Evolutionary conservation across 805 yeast genomes (phyloP).

Genomic region (Pichia thaimueangensis): DNA sequence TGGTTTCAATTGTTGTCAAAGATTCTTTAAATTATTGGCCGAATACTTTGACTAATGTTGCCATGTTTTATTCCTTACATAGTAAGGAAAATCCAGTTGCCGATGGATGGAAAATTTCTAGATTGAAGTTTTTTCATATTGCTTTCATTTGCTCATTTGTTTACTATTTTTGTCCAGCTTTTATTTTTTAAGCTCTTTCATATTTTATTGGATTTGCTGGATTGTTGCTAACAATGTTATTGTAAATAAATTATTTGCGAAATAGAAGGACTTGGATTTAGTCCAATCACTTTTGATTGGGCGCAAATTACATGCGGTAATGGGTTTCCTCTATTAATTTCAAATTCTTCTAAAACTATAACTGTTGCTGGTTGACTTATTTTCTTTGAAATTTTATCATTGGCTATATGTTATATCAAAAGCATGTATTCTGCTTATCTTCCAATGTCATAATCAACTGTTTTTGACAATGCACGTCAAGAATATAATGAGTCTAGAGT

Average conservation of each 20-base stretch:
- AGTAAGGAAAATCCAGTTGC: not conserved
- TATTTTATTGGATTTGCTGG: constrained; percentile 2
- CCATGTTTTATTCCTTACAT: constrained; percentile 1
- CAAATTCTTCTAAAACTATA: not conserved
- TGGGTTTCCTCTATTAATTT: not conserved
- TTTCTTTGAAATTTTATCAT: not conserved
- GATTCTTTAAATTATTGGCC: constrained; percentile 2
- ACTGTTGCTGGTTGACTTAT: constrained; percentile 2
- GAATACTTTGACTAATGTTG: constrained; percentile 1
- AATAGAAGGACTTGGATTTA: constrained; percentile 1
- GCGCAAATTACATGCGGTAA: constrained; percentile 2
- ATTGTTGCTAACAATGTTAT: constrained; percentile 1
- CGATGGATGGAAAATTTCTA: not conserved
- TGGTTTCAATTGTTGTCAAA: constrained; percentile 1
- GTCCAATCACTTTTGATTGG: constrained; percentile 3
- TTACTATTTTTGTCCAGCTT: not conserved
- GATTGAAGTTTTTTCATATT: constrained; percentile 1
- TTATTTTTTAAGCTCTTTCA: not conserved
- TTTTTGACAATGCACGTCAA: not conserved
- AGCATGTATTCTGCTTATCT: not conserved
- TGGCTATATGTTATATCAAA: not conserved
- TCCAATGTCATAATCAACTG: constrained; percentile 1
- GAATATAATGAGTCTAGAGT: constrained; percentile 1
- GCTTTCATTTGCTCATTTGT: not conserved
- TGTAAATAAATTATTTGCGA: not conserved